Base-by-base conservation (phyloP, 1,284 basidiomycete species). In the Ganoderma multipileum region DNA sequence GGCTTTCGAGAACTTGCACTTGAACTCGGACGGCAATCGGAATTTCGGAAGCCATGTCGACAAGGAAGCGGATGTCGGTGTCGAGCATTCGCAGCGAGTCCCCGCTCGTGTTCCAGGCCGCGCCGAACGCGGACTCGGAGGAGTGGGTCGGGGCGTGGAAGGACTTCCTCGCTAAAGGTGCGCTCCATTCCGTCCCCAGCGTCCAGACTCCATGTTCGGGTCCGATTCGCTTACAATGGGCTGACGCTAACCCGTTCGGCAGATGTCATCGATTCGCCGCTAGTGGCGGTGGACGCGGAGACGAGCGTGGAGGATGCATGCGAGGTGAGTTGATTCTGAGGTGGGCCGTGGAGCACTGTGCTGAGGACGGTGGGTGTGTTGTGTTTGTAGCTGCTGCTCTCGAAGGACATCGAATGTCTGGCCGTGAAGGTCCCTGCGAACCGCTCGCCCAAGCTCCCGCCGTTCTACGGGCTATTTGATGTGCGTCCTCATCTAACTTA, bases 241-340 rank as follows among this genome's bases (percentile, higher is more conserved):
- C 38, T 50, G 23, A 20, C 30, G 60, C 38, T 47, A 18, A 58
- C 16, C 18, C 23, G 28, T 14, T 64, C 28, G 47, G 42, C 71
- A 92, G 89, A 91, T 77, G 81, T 93, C 36, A 87, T 91, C 71
- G 91, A 92, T 76, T 85, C 84, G 42, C 85, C 85, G 2, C 83
- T 93, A 59, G 84, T 91, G 26, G 80, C 82, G 26, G 84, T 94
- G 11, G 89, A 91, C 66, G 86, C 86, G 16, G 87, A 91, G 52
- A 88, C 84, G 3, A 89, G 85, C 60, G 93, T 94, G 16, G 92
- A 94, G 76, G 90, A 92, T 55, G 92, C 93, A 18, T 94, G 92
- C 75, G 92, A 93, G 73, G 93, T 91, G 75, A 73, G 86, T 63
- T n/a, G 20, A 7, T 42, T 28, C 3, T 7, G n/a, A 44, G n/a